Evolutionary conservation across 164 flowering plant genomes (phyloP).

Genomic region (Vitis rupestris): DNA sequence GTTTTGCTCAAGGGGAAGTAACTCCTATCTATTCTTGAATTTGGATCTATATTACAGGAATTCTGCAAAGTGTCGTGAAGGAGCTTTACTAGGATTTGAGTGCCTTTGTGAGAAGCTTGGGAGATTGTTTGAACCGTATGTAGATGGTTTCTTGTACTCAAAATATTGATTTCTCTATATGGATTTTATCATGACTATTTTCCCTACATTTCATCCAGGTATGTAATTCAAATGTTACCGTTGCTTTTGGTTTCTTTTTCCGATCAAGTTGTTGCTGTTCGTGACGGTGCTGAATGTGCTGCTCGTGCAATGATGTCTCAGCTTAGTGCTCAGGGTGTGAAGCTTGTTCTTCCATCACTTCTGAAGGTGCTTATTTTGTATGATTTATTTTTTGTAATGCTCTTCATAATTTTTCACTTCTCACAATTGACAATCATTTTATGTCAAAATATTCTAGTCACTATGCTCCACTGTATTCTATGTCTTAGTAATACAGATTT

Average conservation of each 20-base stretch:
- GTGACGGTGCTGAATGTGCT: slow-evolving; percentile 99
- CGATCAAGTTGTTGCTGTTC: slow-evolving; percentile 96
- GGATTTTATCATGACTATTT: slow-evolving; percentile 2
- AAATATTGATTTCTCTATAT: not conserved
- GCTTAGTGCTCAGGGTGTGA: slow-evolving; percentile 94
- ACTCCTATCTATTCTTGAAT: too few relatives aligned
- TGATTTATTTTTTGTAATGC: not conserved
- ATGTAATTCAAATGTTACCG: slow-evolving; percentile 93
- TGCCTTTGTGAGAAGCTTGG: slow-evolving; percentile 97
- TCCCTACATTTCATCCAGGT: slow-evolving; percentile 44
- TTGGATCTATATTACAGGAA: slow-evolving; percentile 39
- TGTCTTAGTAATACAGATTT: too few relatives aligned
- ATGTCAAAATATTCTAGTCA: too few relatives aligned
- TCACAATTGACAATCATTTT: too few relatives aligned
- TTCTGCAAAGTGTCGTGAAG: slow-evolving; percentile 96
- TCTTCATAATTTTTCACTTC: not conserved
- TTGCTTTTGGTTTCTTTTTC: slow-evolving; percentile 91
- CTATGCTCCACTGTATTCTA: too few relatives aligned
- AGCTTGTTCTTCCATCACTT: slow-evolving; percentile 95
- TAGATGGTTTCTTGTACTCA: not conserved
- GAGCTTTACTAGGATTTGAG: slow-evolving; percentile 91
- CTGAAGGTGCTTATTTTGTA: slow-evolving; percentile 57
- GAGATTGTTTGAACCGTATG: slow-evolving; percentile 96
- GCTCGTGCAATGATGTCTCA: slow-evolving; percentile 99
- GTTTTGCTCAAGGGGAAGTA: too few relatives aligned